Evolutionary conservation across 192 early-diverging fungal genomes (phyloP).

Genomic region (Dissophora globulifera): DNA sequence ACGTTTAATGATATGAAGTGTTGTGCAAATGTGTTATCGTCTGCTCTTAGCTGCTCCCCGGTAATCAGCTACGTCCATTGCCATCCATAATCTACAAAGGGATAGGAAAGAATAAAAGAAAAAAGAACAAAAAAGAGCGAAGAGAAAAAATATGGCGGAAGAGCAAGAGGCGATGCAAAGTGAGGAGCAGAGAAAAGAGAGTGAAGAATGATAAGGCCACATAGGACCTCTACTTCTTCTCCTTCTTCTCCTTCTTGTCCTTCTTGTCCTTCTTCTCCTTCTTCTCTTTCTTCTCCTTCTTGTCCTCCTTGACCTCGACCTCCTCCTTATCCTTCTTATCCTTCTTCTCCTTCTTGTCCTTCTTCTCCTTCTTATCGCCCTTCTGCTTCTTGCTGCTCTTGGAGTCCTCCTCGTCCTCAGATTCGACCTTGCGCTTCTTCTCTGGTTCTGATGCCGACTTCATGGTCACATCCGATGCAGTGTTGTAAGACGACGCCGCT

Average conservation of each 20-base stretch:
- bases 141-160: conserved; percentile 11
- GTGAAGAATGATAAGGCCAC: conserved; percentile 8
- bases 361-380: conserved; percentile 59
- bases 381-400: conserved; percentile 60
- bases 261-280: conserved; percentile 66
- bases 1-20: conserved; percentile 2
- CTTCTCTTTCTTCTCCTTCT: conserved; percentile 63
- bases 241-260: conserved; percentile 65
- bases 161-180: conserved; percentile 4
- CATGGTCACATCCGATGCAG: conserved; percentile 45
- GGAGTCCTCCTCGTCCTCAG: conserved; percentile 41
- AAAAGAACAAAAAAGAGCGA: conserved; percentile 12
- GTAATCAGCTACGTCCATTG: not conserved
- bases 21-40: conserved; percentile 3
- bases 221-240: conserved; percentile 52
- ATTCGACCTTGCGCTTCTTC: conserved; percentile 59
- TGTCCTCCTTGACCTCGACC: conserved; percentile 56
- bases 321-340: conserved; percentile 56
- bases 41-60: too few species aligned
- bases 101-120: conserved; percentile 5
- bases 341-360: conserved; percentile 58
- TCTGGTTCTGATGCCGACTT: conserved; percentile 39
- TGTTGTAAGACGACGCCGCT: conserved; percentile 61
- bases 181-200: conserved; percentile 24
- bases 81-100: conserved; percentile 42